Evolutionary conservation across 2,329 filamentous ascomycete species (phyloP).

Genomic region (Fusarium albosuccineum): DNA sequence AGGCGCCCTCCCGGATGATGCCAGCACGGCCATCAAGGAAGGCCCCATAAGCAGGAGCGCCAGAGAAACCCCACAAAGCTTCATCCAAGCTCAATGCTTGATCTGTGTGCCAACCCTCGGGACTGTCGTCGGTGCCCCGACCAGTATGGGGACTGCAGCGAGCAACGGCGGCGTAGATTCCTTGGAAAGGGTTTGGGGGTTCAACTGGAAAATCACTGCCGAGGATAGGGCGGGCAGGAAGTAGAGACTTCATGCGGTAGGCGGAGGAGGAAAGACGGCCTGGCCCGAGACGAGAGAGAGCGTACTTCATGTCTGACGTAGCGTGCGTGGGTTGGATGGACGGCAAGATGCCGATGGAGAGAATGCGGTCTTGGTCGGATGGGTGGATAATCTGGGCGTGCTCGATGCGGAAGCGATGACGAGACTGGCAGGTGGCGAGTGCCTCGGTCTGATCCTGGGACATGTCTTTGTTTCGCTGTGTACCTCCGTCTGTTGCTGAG

Average conservation of each 20-base stretch:
- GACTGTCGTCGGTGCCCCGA: slow-evolving; percentile 60
- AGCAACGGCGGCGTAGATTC: slow-evolving; percentile 76
- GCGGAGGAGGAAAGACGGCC: slow-evolving; percentile 68
- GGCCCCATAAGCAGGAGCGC: slow-evolving; percentile 68
- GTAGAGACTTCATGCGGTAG: slow-evolving; percentile 75
- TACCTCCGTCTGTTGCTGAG: neutral
- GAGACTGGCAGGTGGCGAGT: slow-evolving; percentile 65
- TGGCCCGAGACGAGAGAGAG: slow-evolving; percentile 69
- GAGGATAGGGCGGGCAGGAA: slow-evolving; percentile 67
- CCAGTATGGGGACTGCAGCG: slow-evolving; percentile 70
- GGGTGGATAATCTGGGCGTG: slow-evolving; percentile 79
- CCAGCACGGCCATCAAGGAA: slow-evolving; percentile 72
- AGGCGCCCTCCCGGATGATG: slow-evolving; percentile 69
- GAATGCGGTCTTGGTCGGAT: slow-evolving; percentile 71
- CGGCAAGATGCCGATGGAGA: slow-evolving; percentile 71
- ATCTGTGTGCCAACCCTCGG: slow-evolving; percentile 69
- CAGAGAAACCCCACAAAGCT: slow-evolving; percentile 73
- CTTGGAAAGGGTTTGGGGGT: slow-evolving; percentile 75
- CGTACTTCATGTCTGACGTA: slow-evolving; percentile 78
- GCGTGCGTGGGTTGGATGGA: slow-evolving; percentile 80
- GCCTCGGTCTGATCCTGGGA: slow-evolving; percentile 36
- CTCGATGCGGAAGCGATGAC: slow-evolving; percentile 74
- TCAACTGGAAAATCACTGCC: slow-evolving; percentile 81
- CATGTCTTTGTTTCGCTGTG: neutral
- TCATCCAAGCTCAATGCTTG: slow-evolving; percentile 71